Conservation (phyloP, 2,329 filamentous ascomycete species). For the Trichoderma afroharzianum region DNA sequence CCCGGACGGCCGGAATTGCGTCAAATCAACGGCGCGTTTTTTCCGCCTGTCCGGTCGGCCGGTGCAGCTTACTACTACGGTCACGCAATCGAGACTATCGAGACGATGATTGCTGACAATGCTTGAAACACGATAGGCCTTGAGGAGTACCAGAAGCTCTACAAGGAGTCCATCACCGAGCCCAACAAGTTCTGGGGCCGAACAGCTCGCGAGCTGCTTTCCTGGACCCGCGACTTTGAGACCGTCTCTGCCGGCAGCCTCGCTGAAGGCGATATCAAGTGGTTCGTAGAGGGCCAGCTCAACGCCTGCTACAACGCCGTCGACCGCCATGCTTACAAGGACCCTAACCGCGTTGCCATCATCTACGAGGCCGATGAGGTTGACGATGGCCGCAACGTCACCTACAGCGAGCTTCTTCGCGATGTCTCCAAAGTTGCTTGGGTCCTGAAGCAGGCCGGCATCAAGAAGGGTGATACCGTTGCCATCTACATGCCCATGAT, state of each 20-base stretch:
- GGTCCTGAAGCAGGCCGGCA: constrained; percentile 90
- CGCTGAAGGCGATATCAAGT: constrained; percentile 76
- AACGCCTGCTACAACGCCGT: constrained; percentile 98
- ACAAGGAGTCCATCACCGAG: constrained; percentile 83
- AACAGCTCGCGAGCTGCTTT: constrained; percentile 81
- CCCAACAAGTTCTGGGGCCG: constrained; percentile 88
- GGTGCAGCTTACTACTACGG: not conserved
- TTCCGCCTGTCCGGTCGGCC: constrained; percentile 13
- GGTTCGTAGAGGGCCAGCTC: constrained; percentile 90
- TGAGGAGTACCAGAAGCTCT: constrained; percentile 64
- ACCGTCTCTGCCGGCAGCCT: constrained; percentile 80
- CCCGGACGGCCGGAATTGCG: constrained; percentile 15
- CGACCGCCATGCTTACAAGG: constrained; percentile 92
- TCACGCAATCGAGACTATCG: not conserved
- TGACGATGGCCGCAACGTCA: constrained; percentile 80
- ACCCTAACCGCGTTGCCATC: constrained; percentile 90
- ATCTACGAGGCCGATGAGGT: constrained; percentile 98
- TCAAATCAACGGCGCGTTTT: constrained; percentile 4
- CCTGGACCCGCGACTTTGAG: constrained; percentile 88
- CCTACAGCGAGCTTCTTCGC: constrained; percentile 87
- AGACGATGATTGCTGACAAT: constrained; percentile 8
- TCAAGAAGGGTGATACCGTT: constrained; percentile 95
- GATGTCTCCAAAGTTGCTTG: constrained; percentile 86
- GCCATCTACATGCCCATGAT: constrained; percentile 99
- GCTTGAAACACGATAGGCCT: constrained; percentile 43